phyloP scores from a whole-genome alignment of 768 basidiomycete genomes.

The Tulasnella sp. region DNA sequence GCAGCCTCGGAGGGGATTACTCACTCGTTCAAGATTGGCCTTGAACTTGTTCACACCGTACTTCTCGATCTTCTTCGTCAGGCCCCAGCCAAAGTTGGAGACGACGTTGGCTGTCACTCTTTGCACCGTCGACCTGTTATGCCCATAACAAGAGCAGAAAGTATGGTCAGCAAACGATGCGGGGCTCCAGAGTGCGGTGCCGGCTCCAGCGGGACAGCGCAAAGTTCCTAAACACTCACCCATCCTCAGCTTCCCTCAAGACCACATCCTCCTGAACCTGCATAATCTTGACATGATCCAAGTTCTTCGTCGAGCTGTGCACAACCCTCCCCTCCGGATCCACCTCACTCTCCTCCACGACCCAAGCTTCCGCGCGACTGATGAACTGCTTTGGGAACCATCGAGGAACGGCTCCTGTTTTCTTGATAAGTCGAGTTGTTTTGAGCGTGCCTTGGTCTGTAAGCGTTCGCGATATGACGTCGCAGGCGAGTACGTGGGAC shows the following conservation, averaged over 20 bases:
- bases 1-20: conserved; percentile 26
- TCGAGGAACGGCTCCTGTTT: conserved; percentile 80
- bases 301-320: conserved; percentile 73
- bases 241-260: conserved; percentile 58
- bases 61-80: conserved; percentile 78
- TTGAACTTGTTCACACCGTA: conserved; percentile 81
- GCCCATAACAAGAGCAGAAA: neutral
- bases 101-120: conserved; percentile 77
- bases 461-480: conserved; percentile 79
- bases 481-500: conserved; percentile 87
- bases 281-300: conserved; percentile 93
- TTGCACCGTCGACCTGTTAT: conserved; percentile 64
- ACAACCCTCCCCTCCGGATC: conserved; percentile 74
- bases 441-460: conserved; percentile 65
- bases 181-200: neutral
- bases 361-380: conserved; percentile 83
- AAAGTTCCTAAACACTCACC: conserved; percentile 40
- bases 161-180: neutral
- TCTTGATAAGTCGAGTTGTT: conserved; percentile 87
- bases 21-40: conserved; percentile 73
- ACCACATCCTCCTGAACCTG: conserved; percentile 77
- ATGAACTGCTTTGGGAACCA: conserved; percentile 86
- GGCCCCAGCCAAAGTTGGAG: conserved; percentile 87
- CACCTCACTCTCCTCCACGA: conserved; percentile 90
- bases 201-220: neutral